Conservation (phyloP, 257 asterid species). For the Nicotiana undulata region DNA sequence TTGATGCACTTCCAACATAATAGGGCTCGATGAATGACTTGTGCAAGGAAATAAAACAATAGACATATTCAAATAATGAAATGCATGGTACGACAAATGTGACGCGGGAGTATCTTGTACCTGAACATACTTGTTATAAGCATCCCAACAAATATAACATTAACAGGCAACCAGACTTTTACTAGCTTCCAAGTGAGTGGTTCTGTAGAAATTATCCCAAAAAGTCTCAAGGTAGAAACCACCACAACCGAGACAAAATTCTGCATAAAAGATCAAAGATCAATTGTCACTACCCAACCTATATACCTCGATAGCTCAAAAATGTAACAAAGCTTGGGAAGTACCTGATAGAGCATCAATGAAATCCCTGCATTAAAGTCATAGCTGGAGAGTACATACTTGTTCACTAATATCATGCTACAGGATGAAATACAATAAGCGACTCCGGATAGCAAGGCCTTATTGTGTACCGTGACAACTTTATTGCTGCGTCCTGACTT, state of each 20-base stretch:
- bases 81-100: neutral
- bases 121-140: slow-evolving; percentile 95
- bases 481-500: slow-evolving; percentile 33
- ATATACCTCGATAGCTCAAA: neutral
- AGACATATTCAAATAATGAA: neutral
- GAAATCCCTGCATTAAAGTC: slow-evolving; percentile 83
- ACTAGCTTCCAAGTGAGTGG: slow-evolving; percentile 89
- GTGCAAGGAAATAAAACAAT: slow-evolving; percentile 5
- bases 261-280: slow-evolving; percentile 32
- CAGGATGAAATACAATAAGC: slow-evolving; percentile 86
- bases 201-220: slow-evolving; percentile 68
- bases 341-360: slow-evolving; percentile 94
- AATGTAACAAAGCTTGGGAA: neutral
- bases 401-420: slow-evolving; percentile 88
- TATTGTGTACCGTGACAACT: slow-evolving; percentile 36
- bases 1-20: neutral
- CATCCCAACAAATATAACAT: slow-evolving; percentile 91
- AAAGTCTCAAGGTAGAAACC: slow-evolving; percentile 48
- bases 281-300: slow-evolving; percentile 4
- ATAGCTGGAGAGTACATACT: slow-evolving; percentile 85
- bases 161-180: slow-evolving; percentile 92
- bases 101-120: slow-evolving; percentile 28
- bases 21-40: neutral
- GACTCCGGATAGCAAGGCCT: slow-evolving; percentile 73
- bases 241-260: slow-evolving; percentile 69